These are phyloP conservation scores for Kodamaea neixiangensis DNA, from an alignment of 805 yeast species.

Conservation along the genomic window DNA sequence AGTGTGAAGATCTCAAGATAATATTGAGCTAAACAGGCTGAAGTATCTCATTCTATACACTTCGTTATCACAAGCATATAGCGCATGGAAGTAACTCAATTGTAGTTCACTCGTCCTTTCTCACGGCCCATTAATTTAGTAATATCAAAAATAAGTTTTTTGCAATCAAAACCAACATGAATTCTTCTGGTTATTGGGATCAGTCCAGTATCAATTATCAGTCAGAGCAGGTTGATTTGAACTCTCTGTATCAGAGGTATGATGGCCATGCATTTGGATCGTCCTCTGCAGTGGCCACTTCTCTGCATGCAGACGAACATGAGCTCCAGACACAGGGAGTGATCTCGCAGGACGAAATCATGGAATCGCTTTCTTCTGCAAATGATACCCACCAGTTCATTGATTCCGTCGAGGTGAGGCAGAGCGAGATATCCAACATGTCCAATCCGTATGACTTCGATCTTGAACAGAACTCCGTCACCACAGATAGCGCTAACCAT, in stretches of 20 bases:
- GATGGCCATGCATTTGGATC: conserved; percentile 1
- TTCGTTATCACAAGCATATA: no score
- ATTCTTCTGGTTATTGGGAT: conserved; percentile 33
- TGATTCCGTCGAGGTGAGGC: conserved; percentile 4
- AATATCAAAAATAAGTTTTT: no score
- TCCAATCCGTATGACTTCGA: conserved; percentile 16
- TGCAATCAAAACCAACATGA: conserved; percentile 16
- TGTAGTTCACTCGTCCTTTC: background rate
- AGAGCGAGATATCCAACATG: conserved; percentile 1
- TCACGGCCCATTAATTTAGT: background rate
- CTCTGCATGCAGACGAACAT: conserved; percentile 16
- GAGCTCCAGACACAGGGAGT: conserved; percentile 29
- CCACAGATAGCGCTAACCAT: conserved; percentile 8
- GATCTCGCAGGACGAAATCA: conserved; percentile 31
- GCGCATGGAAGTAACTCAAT: no score
- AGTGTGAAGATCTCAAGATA: no score
- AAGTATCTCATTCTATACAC: no score
- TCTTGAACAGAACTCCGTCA: conserved; percentile 14
- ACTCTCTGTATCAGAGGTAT: conserved; percentile 7
- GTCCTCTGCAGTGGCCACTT: background rate
- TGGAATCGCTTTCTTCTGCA: conserved; percentile 27
- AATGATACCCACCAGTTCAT: conserved; percentile 5
- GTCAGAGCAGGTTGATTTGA: background rate
- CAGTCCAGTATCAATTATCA: conserved; percentile 12
- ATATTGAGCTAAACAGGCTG: no score